phyloP scores from a whole-genome alignment of 768 basidiomycete species.

The Leccinum aurantiacum region DNA sequence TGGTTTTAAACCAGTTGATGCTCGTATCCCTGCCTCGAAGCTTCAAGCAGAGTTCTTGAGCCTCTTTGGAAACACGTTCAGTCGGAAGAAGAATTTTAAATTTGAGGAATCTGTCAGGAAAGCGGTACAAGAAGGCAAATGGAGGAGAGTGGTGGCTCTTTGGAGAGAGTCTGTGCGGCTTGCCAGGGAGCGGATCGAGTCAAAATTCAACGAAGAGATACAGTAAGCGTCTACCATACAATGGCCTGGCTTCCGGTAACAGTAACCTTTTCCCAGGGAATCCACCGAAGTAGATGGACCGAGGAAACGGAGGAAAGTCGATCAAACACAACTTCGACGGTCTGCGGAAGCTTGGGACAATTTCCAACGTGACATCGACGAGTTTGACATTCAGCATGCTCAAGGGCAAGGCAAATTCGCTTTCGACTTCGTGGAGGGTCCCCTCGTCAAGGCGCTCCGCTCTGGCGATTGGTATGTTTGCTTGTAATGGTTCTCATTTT shows the following conservation, averaged over 20 bases:
- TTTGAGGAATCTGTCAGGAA: constrained; percentile 81
- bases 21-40: constrained; percentile 69
- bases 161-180: constrained; percentile 79
- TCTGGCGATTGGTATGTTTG: constrained; percentile 83
- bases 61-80: constrained; percentile 85
- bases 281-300: constrained; percentile 45
- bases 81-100: constrained; percentile 83
- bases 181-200: constrained; percentile 62
- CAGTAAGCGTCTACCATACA: constrained; percentile 19
- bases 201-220: constrained; percentile 31
- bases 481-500: background rate
- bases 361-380: constrained; percentile 66
- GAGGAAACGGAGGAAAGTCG: constrained; percentile 70
- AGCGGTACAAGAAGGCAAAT: constrained; percentile 78
- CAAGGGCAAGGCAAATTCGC: constrained; percentile 86
- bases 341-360: constrained; percentile 61
- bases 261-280: constrained; percentile 9
- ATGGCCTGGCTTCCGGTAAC: background rate
- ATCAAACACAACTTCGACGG: constrained; percentile 39
- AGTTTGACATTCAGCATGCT: constrained; percentile 89
- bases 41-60: constrained; percentile 75
- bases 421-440: constrained; percentile 94
- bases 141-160: constrained; percentile 78
- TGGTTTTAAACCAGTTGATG: constrained; percentile 94
- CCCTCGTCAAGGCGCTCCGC: constrained; percentile 86